Evolutionary conservation across 2,329 filamentous ascomycete genomes (phyloP), one percentile per base, ranked within the genome.

Genomic region (Fusarium liriodendri): DNA sequence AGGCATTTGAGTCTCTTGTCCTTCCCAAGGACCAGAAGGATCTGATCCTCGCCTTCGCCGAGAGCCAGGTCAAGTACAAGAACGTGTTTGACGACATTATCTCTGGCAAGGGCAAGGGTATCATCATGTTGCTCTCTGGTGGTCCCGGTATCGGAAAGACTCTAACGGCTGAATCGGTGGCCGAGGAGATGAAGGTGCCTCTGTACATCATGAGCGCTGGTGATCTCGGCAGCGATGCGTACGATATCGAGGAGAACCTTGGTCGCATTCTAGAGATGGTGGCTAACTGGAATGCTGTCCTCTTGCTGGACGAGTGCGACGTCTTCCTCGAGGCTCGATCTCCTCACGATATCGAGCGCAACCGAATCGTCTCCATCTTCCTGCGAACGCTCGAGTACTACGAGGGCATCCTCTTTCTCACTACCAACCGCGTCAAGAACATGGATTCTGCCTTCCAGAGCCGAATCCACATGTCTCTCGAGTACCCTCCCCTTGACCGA

Each of bases 221-320:
- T 33, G 93, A 95, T 78, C 87, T 95, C 0, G 93, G 93, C 32
- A 90, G 90, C 2, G 88, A 92, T 63, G 88, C 91, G 0, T 86
- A 88, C 67, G 87, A 88, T 18, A 87, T 95, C 0, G 93, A 94
- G 80, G 84, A 84, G 13, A 90, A 91, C 74, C 86, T 94, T 1
- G 29, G 64, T 1, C 70, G 67, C 0, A 80, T 82, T 62, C 74
- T 95, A 70, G 91, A 94, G 78, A 91, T 95, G 70, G 92, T 93
- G 2, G 90, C 93, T 6, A 77, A 78, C 70, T 86, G 84, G 85
- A 80, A 84, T 54, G 83, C 81, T 18, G 81, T 86, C 0, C 69
- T 86, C 8, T 73, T 81, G 14, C 75, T 81, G 10, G 79, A 81
- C 38, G 79, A 81, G 55, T 80, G 79, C n/a, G 85, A 86, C 20